A percentile compares a stretch with the other conserved stretches of the same genome.
phyloP scores from a whole-genome alignment of 1,284 basidiomycete species.

The Ustilago vetiveriae region DNA sequence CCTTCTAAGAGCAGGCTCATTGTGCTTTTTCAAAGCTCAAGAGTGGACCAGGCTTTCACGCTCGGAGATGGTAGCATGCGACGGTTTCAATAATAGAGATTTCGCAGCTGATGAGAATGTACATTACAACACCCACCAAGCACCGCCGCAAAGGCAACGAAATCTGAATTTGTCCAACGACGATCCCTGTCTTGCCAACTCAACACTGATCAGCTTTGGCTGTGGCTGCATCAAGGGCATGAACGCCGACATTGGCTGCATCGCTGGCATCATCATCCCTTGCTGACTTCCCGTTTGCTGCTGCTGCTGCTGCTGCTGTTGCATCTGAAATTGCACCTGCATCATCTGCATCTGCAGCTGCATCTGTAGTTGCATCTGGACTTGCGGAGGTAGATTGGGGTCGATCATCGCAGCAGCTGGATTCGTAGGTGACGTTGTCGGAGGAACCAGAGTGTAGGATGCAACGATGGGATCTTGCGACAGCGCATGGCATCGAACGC shows the following conservation, averaged over 20 bases:
- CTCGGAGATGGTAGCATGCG: no score
- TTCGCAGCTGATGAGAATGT: background rate
- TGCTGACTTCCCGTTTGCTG: no score
- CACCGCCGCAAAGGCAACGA: slow-evolving; percentile 35
- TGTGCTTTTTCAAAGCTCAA: no score
- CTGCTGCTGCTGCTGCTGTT: slow-evolving; percentile 10
- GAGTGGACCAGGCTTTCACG: no score
- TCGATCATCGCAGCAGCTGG: slow-evolving; percentile 10
- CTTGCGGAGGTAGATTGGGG: slow-evolving; percentile 20
- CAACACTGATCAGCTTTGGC: slow-evolving; percentile 18
- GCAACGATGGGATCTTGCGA: slow-evolving; percentile 30
- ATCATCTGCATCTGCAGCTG: slow-evolving; percentile 29
- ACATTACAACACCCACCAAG: slow-evolving; percentile 38
- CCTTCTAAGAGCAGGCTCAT: slow-evolving; percentile 7
- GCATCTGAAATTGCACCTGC: slow-evolving; percentile 16
- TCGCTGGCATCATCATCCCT: background rate
- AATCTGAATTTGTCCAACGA: slow-evolving; percentile 6
- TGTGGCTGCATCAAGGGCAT: slow-evolving; percentile 10
- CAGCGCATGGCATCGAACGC: slow-evolving; percentile 29
- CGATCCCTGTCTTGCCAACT: background rate
- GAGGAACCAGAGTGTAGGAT: slow-evolving; percentile 4
- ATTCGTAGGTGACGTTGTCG: background rate
- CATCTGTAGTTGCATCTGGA: slow-evolving; percentile 35
- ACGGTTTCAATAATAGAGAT: no score
- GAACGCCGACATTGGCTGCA: slow-evolving; percentile 8